Base-by-base conservation (phyloP, 176 grass and related monocot genomes). In the Otatea glauca region DNA sequence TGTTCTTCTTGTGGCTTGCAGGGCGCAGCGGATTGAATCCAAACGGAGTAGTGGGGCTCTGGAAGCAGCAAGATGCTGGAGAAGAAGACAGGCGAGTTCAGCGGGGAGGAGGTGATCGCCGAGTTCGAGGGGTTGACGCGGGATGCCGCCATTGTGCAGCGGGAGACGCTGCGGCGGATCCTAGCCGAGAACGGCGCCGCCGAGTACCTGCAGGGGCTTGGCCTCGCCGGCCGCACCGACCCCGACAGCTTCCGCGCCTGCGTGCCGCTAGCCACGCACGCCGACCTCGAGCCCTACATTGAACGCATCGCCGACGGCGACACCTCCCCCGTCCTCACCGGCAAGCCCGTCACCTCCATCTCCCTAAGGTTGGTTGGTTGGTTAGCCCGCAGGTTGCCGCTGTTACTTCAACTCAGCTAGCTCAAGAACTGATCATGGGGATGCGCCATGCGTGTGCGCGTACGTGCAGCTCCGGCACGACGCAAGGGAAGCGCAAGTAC, bases 401-500 rank as follows among this genome's bases (percentile, higher is more conserved):
- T 45, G 9, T 45, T 45, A 12, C 43, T 45, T 45, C 3, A 45
- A 9, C n/a, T 25, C 18, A 34, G 20, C 27, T 70, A n/a, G 8
- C 21, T 20, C 32, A 17, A 21, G 10, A 27, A 32, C 38, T 77
- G 49, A 43, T 11, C 35, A 58, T 68, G 39, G 42, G 0, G 78
- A 25, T 27, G 62, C 5, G 3, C 68, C 43, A n/a, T 23, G 55
- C 9, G 21, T 9, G 55, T 4, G 9, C 59, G 9, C 59, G 41
- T 13, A 2, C 21, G 4, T 62, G 65, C 86, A 95, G 94, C 88
- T 97, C 94, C 80, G 94, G 94, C 67, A 97, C 92, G 12, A 97
- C 92, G 75, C 92, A 97, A 80, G 94, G 94, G 49, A 97, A 92
- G 86, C 92, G 88, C 48, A 97, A 97, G 74, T 94, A 92, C 89